Evolutionary conservation across 1,139 yeast species (phyloP).

Genomic region (Scheffersomyces cryptocercus): DNA sequence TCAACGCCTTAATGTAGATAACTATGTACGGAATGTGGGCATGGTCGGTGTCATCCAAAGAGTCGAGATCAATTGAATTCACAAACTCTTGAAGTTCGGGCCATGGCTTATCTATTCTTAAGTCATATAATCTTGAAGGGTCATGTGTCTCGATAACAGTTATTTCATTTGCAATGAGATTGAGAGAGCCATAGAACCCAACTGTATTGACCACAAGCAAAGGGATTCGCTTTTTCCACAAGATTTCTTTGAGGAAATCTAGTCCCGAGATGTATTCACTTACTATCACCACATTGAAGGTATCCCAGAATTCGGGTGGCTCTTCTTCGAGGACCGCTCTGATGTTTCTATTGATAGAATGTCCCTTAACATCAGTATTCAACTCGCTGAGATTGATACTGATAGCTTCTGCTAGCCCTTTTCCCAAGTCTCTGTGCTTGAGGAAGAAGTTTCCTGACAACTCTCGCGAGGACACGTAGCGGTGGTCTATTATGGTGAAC

Average conservation of each 20-base stretch:
- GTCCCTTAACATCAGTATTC: constrained; percentile 59
- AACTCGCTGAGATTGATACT: constrained; percentile 50
- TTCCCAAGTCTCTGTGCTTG: constrained; percentile 45
- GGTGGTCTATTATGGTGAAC: constrained; percentile 58
- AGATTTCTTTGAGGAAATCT: constrained; percentile 32
- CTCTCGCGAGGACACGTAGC: constrained; percentile 42
- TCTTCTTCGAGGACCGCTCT: constrained; percentile 16
- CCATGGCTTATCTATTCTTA: constrained; percentile 80
- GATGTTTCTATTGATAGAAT: constrained; percentile 24
- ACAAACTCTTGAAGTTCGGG: constrained; percentile 57
- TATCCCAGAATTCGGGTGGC: constrained; percentile 43
- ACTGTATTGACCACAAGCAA: constrained; percentile 51
- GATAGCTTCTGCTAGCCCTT: constrained; percentile 39
- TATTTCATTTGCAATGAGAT: constrained; percentile 51
- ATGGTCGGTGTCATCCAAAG: constrained; percentile 51
- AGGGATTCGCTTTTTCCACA: constrained; percentile 54
- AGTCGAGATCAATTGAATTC: constrained; percentile 49
- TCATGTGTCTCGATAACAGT: constrained; percentile 79
- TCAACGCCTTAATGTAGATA: constrained; percentile 58
- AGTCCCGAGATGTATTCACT: constrained; percentile 28
- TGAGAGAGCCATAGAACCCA: constrained; percentile 71
- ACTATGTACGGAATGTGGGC: constrained; percentile 77
- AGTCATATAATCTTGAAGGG: constrained; percentile 60
- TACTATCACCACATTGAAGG: constrained; percentile 55
- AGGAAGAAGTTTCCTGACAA: constrained; percentile 66